Evolutionary conservation across 495 filamentous ascomycete species (phyloP), one percentile per base, ranked within the genome.

Genomic region (Baudoinia panamericana): DNA sequence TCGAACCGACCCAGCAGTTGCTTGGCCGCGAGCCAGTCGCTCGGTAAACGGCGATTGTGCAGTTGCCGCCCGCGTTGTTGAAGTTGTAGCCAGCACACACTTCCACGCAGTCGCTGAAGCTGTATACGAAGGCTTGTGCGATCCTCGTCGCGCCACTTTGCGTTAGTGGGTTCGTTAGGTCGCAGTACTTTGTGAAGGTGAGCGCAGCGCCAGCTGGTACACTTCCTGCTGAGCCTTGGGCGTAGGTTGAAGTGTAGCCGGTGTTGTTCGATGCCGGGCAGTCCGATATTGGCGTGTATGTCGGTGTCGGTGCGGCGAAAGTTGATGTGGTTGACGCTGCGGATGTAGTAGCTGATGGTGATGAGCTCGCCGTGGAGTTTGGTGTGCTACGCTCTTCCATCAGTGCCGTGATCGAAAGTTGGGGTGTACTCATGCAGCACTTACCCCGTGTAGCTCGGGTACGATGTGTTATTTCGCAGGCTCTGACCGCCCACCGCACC

Each of bases 401-500:
- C n/a, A n/a, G n/a, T n/a, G n/a, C n/a, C n/a, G n/a, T n/a, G n/a
- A n/a, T n/a, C n/a, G n/a, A n/a, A n/a, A n/a, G n/a, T n/a, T n/a
- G n/a, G n/a, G n/a, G n/a, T n/a, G n/a, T n/a, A n/a, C n/a, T n/a
- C n/a, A n/a, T n/a, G n/a, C n/a, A n/a, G 21, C 36, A 26, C 15
- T 25, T 21, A 39, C n/a, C n/a, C n/a, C n/a, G n/a, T n/a, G n/a
- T n/a, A n/a, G n/a, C n/a, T n/a, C n/a, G n/a, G n/a, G n/a, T n/a
- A n/a, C n/a, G n/a, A n/a, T n/a, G n/a, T n/a, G 19, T 25, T 36
- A 29, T 41, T 15, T 25, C 38, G 24, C 23, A 49, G 31, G 17
- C 23, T 49, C 18, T 43, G 36, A 5, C 48, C 48, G 17, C 48
- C 48, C 17, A 51, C 48, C 5, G 39, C 48, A 16, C 48, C 48